Evolutionary conservation across 805 yeast genomes (phyloP), one percentile per base, ranked within the genome.

Genomic region (Priceomyces haplophilus): DNA sequence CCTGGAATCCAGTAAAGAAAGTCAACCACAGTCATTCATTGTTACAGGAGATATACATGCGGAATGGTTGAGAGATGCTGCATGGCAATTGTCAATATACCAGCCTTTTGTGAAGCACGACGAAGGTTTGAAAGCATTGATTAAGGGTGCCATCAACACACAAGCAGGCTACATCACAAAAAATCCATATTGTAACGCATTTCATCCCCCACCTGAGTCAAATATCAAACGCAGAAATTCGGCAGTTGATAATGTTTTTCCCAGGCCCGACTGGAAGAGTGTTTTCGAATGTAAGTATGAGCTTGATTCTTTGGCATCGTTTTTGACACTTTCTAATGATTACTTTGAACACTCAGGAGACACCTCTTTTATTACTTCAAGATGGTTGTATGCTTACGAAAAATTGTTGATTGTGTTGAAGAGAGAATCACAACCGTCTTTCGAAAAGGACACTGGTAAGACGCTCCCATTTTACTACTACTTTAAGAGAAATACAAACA

Each of bases 31-130:
- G 47, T 72, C 95, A 0, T 88, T 88, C 61, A 77, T 88, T 1
- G 91, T 88, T 24, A 88, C 97, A 0, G 97, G 97, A 7, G 97
- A 88, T 56, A 88, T 88, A 43, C 89, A 87, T 59, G 96, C 96
- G 2, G 96, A 88, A 61, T 88, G 97, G 97, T 66, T 88, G 38
- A 65, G 97, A 41, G 97, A 88, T 61, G 82, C 95, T 1, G 87
- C 95, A 0, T 69, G 93, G 51, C 97, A 88, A 56, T 64, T 88
- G 37, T 76, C 87, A 3, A 86, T 85, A 2, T 89, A 88, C 59
- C 82, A 83, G 52, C 79, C 79, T 6, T 69, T 87, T 17, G 63
- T 81, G 11, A 64, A 64, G 31, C 55, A 73, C 41, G 93, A 88
- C 53, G 49, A 58, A 1, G 44, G 51, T 2, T 66, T 88, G 40